Conservation (phyloP, 1,284 basidiomycete species). For the Cutaneotrichosporon sp. region DNA sequence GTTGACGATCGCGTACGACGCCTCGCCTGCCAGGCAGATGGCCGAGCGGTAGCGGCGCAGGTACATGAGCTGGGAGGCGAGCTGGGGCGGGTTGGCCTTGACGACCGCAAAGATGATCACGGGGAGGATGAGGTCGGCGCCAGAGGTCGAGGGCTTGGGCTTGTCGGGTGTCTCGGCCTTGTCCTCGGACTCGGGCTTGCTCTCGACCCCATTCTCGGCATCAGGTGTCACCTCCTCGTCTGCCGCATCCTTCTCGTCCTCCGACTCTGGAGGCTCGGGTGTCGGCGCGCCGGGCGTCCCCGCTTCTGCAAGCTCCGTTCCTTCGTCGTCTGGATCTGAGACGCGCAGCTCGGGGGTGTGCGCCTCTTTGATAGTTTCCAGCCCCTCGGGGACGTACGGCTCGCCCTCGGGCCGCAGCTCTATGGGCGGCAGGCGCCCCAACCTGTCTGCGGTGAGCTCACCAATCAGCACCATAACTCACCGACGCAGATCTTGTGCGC, state of each 20-base stretch:
- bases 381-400: slow-evolving; percentile 31
- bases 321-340: neutral
- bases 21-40: slow-evolving; percentile 73
- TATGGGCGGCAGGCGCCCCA: slow-evolving; percentile 47
- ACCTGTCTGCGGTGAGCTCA: slow-evolving; percentile 34
- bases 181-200: neutral
- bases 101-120: slow-evolving; percentile 89
- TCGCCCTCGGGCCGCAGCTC: slow-evolving; percentile 53
- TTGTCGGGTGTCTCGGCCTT: slow-evolving; percentile 8
- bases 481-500: slow-evolving; percentile 75
- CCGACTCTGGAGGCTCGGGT: neutral
- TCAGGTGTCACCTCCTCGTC: neutral
- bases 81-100: slow-evolving; percentile 78
- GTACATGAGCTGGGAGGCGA: slow-evolving; percentile 83
- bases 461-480: slow-evolving; percentile 15
- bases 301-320: neutral
- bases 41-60: slow-evolving; percentile 79
- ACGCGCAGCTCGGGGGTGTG: neutral
- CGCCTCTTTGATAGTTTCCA: slow-evolving; percentile 12
- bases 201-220: too few relatives aligned
- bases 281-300: neutral
- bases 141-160: slow-evolving; percentile 36
- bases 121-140: slow-evolving; percentile 61
- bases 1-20: slow-evolving; percentile 89
- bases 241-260: slow-evolving; percentile 2